Evolutionary conservation across 1,139 yeast genomes (phyloP).

Genomic region (Hansenula sp.): DNA sequence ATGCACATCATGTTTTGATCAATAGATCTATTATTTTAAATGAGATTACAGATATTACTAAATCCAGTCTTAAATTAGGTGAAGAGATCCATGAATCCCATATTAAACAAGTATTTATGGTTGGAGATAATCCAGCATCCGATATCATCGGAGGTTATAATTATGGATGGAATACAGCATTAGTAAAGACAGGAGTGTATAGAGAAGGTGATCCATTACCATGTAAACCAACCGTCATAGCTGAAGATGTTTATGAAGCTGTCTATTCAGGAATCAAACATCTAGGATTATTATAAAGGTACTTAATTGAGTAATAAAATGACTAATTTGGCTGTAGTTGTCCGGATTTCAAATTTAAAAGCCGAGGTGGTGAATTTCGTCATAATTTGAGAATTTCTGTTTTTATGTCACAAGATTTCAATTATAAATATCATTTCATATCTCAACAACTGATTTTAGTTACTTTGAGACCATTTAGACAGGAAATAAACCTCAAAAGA

Average conservation of each 20-base stretch:
- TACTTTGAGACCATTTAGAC: too few species aligned
- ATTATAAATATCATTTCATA: too few species aligned
- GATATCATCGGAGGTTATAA: constrained; percentile 87
- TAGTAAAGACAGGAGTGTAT: constrained; percentile 86
- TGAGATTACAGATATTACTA: constrained; percentile 15
- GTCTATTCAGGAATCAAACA: constrained; percentile 26
- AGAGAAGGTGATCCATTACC: constrained; percentile 57
- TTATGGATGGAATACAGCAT: constrained; percentile 83
- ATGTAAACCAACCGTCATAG: constrained; percentile 33
- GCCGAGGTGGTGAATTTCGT: too few species aligned
- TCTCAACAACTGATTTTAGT: too few species aligned
- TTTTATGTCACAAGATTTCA: too few species aligned
- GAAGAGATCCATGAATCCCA: constrained; percentile 13
- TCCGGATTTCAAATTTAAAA: too few species aligned
- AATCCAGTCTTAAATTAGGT: constrained; percentile 17
- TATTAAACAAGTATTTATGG: constrained; percentile 65
- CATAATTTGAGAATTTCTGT: too few species aligned
- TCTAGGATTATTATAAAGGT: constrained; percentile 15
- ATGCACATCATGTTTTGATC: constrained; percentile 67
- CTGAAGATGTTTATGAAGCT: constrained; percentile 32
- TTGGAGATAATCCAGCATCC: constrained; percentile 93
- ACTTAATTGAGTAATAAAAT: too few species aligned
- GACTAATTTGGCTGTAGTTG: too few species aligned
- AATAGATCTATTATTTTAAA: constrained; percentile 47
- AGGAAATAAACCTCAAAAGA: too few species aligned